Percentiles rank a stretch among this genome's conserved stretches.
phyloP scores from a whole-genome alignment of 768 basidiomycete genomes.

The Phlegmacium glaucopus region DNA sequence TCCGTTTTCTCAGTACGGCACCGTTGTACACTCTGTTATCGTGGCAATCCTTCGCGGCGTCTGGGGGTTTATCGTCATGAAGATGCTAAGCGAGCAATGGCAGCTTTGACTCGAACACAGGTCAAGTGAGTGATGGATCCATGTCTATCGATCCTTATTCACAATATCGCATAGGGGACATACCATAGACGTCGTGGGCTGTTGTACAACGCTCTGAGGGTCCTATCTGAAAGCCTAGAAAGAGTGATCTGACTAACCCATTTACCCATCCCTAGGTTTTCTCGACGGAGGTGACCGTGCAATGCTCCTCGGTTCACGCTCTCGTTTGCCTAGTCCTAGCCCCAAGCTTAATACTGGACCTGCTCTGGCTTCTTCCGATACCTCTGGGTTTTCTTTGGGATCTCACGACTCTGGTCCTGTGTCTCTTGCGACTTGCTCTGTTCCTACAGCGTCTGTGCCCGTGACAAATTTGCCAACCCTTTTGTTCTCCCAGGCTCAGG shows the following conservation, averaged over 20 bases:
- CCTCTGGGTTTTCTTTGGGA: conserved; percentile 32
- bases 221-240: conserved; percentile 17
- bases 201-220: conserved; percentile 86
- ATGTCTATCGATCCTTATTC: not conserved
- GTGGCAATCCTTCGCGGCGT: conserved; percentile 80
- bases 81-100: conserved; percentile 70
- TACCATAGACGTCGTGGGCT: conserved; percentile 80
- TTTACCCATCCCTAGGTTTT: conserved; percentile 46
- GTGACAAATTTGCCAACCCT: conserved; percentile 64
- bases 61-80: conserved; percentile 80
- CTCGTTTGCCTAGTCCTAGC: conserved; percentile 27
- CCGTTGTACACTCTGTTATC: conserved; percentile 73
- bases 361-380: conserved; percentile 24
- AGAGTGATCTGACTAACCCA: conserved; percentile 1
- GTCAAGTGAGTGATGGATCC: conserved; percentile 48
- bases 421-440: conserved; percentile 28
- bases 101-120: conserved; percentile 60
- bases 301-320: conserved; percentile 52
- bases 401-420: conserved; percentile 26
- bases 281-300: conserved; percentile 80
- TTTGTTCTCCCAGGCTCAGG: conserved; percentile 63
- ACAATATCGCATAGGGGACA: conserved; percentile 49
- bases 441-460: conserved; percentile 51
- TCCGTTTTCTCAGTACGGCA: conserved; percentile 63
- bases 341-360: conserved; percentile 20